Conservation (phyloP, 1,139 yeast genomes). For the Yamadazyma kanchanaburiensis region DNA sequence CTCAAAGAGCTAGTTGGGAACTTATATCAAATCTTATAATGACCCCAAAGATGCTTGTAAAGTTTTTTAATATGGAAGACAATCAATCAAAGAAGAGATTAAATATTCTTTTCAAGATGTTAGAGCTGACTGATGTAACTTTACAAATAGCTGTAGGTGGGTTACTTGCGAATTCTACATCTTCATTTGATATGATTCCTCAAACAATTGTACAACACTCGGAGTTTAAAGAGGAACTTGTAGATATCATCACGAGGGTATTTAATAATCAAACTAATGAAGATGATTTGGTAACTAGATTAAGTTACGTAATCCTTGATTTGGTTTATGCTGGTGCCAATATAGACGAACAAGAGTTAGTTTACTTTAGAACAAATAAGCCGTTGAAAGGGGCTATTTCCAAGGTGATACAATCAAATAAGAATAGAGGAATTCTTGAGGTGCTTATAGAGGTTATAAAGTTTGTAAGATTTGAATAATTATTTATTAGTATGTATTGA, state of each 20-base stretch:
- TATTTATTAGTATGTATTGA: neutral
- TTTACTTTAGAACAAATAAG: constrained; percentile 11
- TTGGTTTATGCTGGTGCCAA: constrained; percentile 24
- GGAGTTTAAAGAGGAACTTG: constrained; percentile 21
- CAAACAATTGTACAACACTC: constrained; percentile 24
- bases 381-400: constrained; percentile 19
- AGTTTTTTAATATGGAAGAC: constrained; percentile 45
- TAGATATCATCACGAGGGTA: constrained; percentile 19
- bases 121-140: constrained; percentile 32
- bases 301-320: constrained; percentile 30
- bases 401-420: constrained; percentile 11
- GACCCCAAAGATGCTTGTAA: constrained; percentile 44
- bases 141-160: constrained; percentile 45
- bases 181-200: constrained; percentile 45
- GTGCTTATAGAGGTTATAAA: constrained; percentile 19
- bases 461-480: constrained; percentile 12
- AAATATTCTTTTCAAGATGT: constrained; percentile 33
- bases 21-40: constrained; percentile 43
- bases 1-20: constrained; percentile 49
- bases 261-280: constrained; percentile 25
- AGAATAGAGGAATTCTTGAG: constrained; percentile 17
- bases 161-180: constrained; percentile 47
- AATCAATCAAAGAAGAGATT: constrained; percentile 29
- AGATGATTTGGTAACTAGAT: constrained; percentile 32
- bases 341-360: constrained; percentile 6